Evolutionary conservation across 2,329 filamentous ascomycete genomes (phyloP).

Genomic region (Pseudogymnoascus sp.): DNA sequence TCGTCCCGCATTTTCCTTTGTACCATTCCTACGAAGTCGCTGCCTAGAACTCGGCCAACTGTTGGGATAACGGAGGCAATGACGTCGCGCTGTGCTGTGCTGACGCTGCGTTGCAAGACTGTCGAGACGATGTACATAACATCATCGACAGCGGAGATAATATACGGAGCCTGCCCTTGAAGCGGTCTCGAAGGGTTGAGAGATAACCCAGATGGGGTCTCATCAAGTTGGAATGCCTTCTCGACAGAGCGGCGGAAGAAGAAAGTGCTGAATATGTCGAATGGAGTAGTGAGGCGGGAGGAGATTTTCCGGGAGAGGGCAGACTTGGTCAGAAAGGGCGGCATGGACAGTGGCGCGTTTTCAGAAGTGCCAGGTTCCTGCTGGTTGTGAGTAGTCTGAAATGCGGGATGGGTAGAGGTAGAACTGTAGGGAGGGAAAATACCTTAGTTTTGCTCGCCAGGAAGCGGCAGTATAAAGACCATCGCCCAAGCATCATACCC

Average conservation of each 20-base stretch:
- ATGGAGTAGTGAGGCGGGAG: constrained; percentile 68
- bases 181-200: constrained; percentile 67
- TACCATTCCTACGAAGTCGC: constrained; percentile 94
- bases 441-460: constrained; percentile 80
- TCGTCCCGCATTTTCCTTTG: constrained; percentile 98
- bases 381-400: constrained; percentile 26
- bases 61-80: constrained; percentile 72
- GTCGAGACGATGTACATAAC: constrained; percentile 99
- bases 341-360: constrained; percentile 56
- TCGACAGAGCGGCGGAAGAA: constrained; percentile 95
- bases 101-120: constrained; percentile 77
- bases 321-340: constrained; percentile 70
- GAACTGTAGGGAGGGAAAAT: constrained; percentile 32
- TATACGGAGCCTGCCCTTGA: constrained; percentile 75
- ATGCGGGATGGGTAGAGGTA: constrained; percentile 20
- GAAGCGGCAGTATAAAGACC: constrained; percentile 89
- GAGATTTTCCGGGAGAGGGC: constrained; percentile 74
- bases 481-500: constrained; percentile 84
- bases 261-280: constrained; percentile 90
- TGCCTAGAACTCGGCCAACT: constrained; percentile 71
- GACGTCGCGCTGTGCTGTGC: constrained; percentile 76
- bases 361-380: constrained; percentile 48
- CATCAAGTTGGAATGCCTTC: constrained; percentile 95
- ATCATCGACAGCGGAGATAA: constrained; percentile 93
- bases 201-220: constrained; percentile 72